Base-by-base conservation (phyloP, 129 eudicot species). In the Flaveria linearis region DNA sequence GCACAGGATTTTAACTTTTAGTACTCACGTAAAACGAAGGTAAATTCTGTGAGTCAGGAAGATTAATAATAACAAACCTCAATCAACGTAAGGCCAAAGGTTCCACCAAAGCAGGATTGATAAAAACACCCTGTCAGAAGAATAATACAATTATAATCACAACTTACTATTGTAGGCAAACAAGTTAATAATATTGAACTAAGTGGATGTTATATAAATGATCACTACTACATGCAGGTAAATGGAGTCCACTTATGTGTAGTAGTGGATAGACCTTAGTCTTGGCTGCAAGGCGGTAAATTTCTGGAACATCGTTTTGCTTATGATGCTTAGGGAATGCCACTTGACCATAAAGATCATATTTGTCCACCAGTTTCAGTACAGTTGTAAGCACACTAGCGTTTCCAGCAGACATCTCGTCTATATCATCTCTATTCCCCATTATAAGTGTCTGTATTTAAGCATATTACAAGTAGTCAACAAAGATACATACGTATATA, bases 271-370 rank as follows among this genome's bases (percentile, higher is more conserved):
- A 71, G 67, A 92, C 96, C 96, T 88, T 92, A 47, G 98, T 92
- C 84, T 82, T 90, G 74, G 87, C 96, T 20, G 96, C 98, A 36
- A 92, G 86, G 13, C 96, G 90, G 42, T 92, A 92, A 33, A 92
- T 92, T 63, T 90, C 98, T 64, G 98, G 98, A 68, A 92, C 98
- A 82, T 92, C 98, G 20, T 72, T 84, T 82, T 92, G 98, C 74
- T 86, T 92, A 80, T 92, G 98, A 83, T 92, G 98, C 79, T 92
- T 92, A 22, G 98, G 98, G 83, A 86, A 90, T 7, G 98, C 98
- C 56, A 92, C 98, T 86, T 87, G 96, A 45, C 98, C 98, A 58
- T 92, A 90, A 26, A 92, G 93, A 60, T 92, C 96, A 50, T 92
- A 90, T 78, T 73, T 88, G 81, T 92, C 98, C 64, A 92, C 79